Base-by-base conservation (phyloP, 331 rosid species). In the Quercus tomentella region DNA sequence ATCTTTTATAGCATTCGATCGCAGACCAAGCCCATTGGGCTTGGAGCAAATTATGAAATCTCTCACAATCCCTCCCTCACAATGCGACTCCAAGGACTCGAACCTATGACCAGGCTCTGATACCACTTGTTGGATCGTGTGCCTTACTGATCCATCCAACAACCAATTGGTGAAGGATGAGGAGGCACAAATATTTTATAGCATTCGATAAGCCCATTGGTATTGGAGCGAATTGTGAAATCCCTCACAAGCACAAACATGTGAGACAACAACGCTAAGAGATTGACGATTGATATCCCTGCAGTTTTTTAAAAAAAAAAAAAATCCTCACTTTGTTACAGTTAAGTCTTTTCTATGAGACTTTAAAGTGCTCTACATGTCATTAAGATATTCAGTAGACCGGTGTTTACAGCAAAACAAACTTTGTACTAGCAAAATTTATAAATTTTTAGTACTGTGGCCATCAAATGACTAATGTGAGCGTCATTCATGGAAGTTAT, bases 161-260 rank as follows among this genome's bases (percentile, higher is more conserved):
- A n/a, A n/a, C n/a, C n/a, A n/a, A n/a, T n/a, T n/a, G n/a, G n/a
- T n/a, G n/a, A n/a, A n/a, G n/a, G n/a, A n/a, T n/a, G n/a, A n/a
- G n/a, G n/a, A n/a, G n/a, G n/a, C n/a, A n/a, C n/a, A n/a, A n/a
- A n/a, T n/a, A n/a, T n/a, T n/a, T n/a, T n/a, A n/a, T n/a, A n/a
- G n/a, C n/a, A n/a, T n/a, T n/a, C n/a, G n/a, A n/a, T n/a, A n/a
- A n/a, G n/a, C n/a, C n/a, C n/a, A n/a, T n/a, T n/a, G n/a, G n/a
- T n/a, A n/a, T n/a, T n/a, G n/a, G n/a, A n/a, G n/a, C n/a, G n/a
- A n/a, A n/a, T n/a, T n/a, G n/a, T n/a, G n/a, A n/a, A n/a, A n/a
- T n/a, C n/a, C n/a, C n/a, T n/a, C n/a, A n/a, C n/a, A n/a, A 89
- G 81, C 97, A 90, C 58, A 95, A 33, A 85, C 97, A 92, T 31